Conservation (phyloP, 2,329 filamentous ascomycete genomes). For the Pestalotiopsis sp. region DNA sequence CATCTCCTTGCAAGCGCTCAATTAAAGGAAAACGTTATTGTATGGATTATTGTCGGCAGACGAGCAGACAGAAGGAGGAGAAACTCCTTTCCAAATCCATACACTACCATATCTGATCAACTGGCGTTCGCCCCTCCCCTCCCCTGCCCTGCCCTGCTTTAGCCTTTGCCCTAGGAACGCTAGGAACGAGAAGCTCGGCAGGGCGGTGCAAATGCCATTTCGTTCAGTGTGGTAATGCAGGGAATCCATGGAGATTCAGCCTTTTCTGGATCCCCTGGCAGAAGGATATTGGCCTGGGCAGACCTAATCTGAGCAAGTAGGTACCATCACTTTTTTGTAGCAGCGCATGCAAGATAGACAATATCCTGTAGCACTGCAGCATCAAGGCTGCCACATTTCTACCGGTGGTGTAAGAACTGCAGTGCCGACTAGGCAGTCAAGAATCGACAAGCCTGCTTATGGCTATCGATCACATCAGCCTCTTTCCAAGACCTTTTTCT, state of each 20-base stretch:
- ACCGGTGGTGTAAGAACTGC: neutral
- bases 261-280: neutral
- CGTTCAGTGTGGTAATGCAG: neutral
- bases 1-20: conserved; percentile 8
- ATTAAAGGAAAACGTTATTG: conserved; percentile 12
- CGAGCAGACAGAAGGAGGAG: neutral
- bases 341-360: neutral
- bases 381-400: neutral
- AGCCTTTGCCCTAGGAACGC: neutral
- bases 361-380: neutral
- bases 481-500: neutral
- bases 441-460: neutral
- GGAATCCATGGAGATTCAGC: neutral
- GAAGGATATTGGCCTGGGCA: neutral
- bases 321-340: neutral
- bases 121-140: neutral
- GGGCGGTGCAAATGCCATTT: neutral
- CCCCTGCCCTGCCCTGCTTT: neutral
- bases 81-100: neutral
- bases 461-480: neutral
- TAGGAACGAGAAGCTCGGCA: neutral
- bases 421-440: neutral
- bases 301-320: neutral
- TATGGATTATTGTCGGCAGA: neutral
- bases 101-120: neutral